Conservation (phyloP, 2,329 filamentous ascomycete genomes). For the Fusarium longipes region DNA sequence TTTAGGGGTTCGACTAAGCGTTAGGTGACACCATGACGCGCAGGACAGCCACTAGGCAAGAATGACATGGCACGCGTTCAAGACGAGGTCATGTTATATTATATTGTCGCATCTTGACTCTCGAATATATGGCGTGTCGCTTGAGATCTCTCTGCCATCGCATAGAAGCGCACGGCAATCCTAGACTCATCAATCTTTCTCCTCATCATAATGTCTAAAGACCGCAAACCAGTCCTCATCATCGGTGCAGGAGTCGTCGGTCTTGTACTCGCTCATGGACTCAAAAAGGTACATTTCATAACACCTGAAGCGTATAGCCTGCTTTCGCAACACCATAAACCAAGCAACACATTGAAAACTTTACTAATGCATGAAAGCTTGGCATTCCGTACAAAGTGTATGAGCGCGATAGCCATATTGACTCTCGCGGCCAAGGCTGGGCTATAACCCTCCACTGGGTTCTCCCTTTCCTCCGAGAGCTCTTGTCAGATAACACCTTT, state of each 20-base stretch:
- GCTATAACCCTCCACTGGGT: conserved; percentile 20
- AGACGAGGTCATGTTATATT: neutral
- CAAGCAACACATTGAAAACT: too few species aligned
- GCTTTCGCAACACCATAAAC: too few species aligned
- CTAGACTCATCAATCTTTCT: too few species aligned
- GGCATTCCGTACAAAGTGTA: conserved; percentile 7
- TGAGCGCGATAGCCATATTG: conserved; percentile 7
- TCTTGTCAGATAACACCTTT: neutral
- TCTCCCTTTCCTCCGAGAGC: neutral
- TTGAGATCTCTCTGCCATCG: neutral
- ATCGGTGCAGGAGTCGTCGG: conserved; percentile 14
- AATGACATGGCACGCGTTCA: too few species aligned
- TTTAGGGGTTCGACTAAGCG: neutral
- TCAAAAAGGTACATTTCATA: conserved; percentile 2
- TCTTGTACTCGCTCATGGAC: conserved; percentile 7
- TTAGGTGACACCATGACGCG: too few species aligned
- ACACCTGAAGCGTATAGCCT: too few species aligned
- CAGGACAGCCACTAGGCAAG: neutral
- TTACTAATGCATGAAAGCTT: neutral
- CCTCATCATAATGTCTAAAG: conserved; percentile 10
- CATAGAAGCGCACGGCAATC: neutral
- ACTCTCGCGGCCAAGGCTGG: conserved; percentile 10
- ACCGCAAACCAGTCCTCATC: conserved; percentile 18
- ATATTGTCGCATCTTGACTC: too few species aligned
- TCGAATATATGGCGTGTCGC: neutral